phyloP scores from a whole-genome alignment of 371 early-diverging fungal genomes.

The Mucor ambiguus region DNA sequence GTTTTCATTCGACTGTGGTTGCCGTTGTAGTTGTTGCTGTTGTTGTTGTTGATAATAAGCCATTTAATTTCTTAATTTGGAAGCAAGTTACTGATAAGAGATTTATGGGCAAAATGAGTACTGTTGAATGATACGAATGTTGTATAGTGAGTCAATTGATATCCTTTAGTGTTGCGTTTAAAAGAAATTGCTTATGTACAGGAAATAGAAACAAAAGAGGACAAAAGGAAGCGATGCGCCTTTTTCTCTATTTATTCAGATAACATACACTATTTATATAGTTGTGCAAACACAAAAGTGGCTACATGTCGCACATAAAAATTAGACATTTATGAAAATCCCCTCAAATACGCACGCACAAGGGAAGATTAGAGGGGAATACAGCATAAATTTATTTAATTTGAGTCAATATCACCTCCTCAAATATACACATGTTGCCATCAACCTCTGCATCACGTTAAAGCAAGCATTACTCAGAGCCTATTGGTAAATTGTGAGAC shows the following conservation, averaged over 20 bases:
- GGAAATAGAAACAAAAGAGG: not conserved
- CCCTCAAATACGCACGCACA: not conserved
- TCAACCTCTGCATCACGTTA: not conserved
- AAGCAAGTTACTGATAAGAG: not conserved
- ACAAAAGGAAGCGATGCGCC: not conserved
- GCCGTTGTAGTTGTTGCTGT: not conserved
- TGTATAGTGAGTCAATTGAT: not conserved
- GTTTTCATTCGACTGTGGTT: conserved; percentile 5
- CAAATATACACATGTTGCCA: not conserved
- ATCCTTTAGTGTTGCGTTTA: not conserved
- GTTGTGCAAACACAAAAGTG: conserved; percentile 2
- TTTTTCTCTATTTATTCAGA: not conserved
- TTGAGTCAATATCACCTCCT: not conserved
- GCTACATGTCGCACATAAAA: not conserved
- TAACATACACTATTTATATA: not conserved
- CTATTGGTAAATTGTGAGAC: too few relatives aligned
- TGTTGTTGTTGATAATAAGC: conserved; percentile 4
- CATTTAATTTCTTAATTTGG: conserved; percentile 2
- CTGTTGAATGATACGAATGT: not conserved
- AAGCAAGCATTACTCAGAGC: too few relatives aligned
- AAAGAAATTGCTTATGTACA: not conserved
- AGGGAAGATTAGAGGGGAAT: not conserved
- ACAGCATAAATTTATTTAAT: not conserved
- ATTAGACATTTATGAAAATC: not conserved
- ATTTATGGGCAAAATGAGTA: not conserved